A percentile compares a stretch with the other conserved stretches of the same genome.
These are phyloP conservation scores for Hevea brasiliensis DNA, from an alignment of 345 rosid species.

Conservation along the genomic window DNA sequence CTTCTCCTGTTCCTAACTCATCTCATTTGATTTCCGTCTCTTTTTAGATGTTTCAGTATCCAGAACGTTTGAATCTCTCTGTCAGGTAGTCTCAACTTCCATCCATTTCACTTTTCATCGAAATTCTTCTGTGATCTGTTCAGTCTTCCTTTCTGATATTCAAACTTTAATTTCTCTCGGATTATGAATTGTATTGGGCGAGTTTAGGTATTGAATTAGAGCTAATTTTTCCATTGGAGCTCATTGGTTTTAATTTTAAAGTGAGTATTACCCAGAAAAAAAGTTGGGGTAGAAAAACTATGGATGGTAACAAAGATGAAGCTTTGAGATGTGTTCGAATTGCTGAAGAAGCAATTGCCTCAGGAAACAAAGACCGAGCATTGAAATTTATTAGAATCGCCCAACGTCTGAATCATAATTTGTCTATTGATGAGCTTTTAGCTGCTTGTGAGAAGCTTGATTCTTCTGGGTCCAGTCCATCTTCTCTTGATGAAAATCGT, in stretches of 20 bases:
- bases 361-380: conserved; percentile 61
- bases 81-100: conserved; percentile 13
- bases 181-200: neutral
- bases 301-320: conserved; percentile 92
- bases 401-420: conserved; percentile 50
- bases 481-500: conserved; percentile 22
- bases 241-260: neutral
- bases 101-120: neutral
- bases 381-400: conserved; percentile 70
- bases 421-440: conserved; percentile 50
- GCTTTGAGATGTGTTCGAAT: conserved; percentile 62
- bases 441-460: conserved; percentile 64
- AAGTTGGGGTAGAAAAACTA: conserved; percentile 8
- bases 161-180: neutral
- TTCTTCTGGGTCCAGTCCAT: conserved; percentile 23
- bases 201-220: no score
- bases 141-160: neutral
- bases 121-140: neutral
- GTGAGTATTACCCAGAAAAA: no score
- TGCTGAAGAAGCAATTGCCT: conserved; percentile 69
- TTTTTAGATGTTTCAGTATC: neutral
- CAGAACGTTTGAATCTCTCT: neutral
- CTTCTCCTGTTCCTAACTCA: neutral
- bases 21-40: neutral
- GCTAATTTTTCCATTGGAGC: neutral